phyloP scores from a whole-genome alignment of 2,329 filamentous ascomycete genomes.

The Penicillium sp. region DNA sequence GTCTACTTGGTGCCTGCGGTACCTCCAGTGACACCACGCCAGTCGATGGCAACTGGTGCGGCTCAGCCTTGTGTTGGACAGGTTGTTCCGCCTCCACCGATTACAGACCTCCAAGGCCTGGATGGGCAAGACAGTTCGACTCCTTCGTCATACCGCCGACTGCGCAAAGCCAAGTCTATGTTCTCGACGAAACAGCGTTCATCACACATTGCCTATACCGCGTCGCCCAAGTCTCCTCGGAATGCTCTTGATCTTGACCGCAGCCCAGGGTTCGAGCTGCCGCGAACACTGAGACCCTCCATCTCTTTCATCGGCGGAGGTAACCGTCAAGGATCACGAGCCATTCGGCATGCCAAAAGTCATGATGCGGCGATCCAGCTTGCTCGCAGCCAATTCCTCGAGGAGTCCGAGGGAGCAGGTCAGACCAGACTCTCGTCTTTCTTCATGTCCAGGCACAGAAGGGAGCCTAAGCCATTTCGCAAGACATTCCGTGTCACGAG shows the following conservation, averaged over 20 bases:
- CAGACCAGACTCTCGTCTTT: constrained; percentile 26
- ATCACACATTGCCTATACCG: constrained; percentile 19
- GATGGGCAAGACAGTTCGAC: constrained; percentile 37
- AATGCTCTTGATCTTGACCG: constrained; percentile 14
- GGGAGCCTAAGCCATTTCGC: constrained; percentile 35
- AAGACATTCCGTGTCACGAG: constrained; percentile 35
- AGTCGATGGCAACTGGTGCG: constrained; percentile 1
- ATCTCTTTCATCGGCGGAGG: constrained; percentile 40
- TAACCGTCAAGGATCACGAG: constrained; percentile 15
- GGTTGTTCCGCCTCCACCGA: constrained; percentile 23
- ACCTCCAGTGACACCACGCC: constrained; percentile 2
- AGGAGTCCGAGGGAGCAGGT: constrained; percentile 18
- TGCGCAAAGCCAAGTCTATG: constrained; percentile 49
- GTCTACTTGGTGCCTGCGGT: not conserved
- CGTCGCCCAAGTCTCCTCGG: constrained; percentile 7
- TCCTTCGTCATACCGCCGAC: constrained; percentile 46
- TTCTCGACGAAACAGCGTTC: constrained; percentile 39
- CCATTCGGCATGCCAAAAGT: constrained; percentile 25
- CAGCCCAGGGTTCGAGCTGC: constrained; percentile 17
- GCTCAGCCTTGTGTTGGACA: constrained; percentile 10
- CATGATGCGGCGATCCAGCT: constrained; percentile 41
- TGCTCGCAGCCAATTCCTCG: constrained; percentile 39
- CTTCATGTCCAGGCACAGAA: constrained; percentile 19
- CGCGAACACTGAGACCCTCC: constrained; percentile 37
- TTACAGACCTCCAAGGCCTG: constrained; percentile 31